Evolutionary conservation across 2,329 filamentous ascomycete species (phyloP).

Genomic region (Pseudogymnoascus sp.): DNA sequence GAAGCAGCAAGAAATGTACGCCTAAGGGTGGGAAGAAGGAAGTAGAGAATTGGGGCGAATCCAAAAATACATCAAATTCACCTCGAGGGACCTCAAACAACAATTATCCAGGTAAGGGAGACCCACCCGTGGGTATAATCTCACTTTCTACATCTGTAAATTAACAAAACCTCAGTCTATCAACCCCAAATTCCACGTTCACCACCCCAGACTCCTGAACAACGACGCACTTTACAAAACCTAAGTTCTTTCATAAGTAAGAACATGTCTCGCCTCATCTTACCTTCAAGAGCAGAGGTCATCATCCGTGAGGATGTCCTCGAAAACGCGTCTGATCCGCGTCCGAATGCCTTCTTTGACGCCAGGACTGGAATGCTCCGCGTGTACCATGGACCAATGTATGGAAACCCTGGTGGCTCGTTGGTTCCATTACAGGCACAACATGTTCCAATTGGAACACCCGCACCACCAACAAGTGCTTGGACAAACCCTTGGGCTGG

Average conservation of each 20-base stretch:
- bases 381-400: conserved; percentile 49
- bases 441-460: conserved; percentile 19
- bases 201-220: background rate
- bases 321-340: conserved; percentile 43
- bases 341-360: conserved; percentile 53
- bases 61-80: background rate
- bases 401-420: conserved; percentile 41
- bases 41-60: background rate
- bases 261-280: conserved; percentile 35
- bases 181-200: background rate
- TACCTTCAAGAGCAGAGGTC: conserved; percentile 40
- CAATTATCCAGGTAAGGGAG: background rate
- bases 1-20: background rate
- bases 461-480: background rate
- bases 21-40: background rate
- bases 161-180: background rate
- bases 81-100: background rate
- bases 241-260: conserved; percentile 6
- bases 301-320: conserved; percentile 48
- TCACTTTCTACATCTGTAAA: background rate
- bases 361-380: conserved; percentile 42
- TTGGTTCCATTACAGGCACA: conserved; percentile 37
- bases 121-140: background rate
- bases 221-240: conserved; percentile 8
- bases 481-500: background rate